Conservation (phyloP, 305 asterid species). For the Andrographis paniculata region DNA sequence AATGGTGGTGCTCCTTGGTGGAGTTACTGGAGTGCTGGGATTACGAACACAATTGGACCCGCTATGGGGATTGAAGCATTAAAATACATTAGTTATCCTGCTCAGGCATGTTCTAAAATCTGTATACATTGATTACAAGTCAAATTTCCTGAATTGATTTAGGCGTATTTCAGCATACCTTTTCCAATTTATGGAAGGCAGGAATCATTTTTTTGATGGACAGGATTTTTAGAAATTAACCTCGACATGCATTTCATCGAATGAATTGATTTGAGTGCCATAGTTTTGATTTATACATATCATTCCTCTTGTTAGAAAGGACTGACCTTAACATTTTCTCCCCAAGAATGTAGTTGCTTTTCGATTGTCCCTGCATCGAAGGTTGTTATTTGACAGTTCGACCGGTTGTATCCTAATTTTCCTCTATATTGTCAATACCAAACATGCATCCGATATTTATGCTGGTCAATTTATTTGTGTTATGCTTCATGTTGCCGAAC, state of each 20-base stretch:
- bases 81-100: conserved; percentile 97
- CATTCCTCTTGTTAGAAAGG: too few species aligned
- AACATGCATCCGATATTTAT: too few species aligned
- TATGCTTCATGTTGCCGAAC: too few species aligned
- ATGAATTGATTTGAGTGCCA: background rate
- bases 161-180: background rate
- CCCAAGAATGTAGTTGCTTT: too few species aligned
- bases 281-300: background rate
- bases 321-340: too few species aligned
- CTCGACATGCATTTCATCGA: background rate
- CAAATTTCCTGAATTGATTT: background rate
- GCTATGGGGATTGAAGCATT: conserved; percentile 99
- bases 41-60: conserved; percentile 90
- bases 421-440: too few species aligned
- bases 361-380: too few species aligned
- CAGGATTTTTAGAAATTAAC: background rate
- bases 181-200: background rate
- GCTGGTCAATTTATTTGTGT: too few species aligned
- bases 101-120: conserved; percentile 49
- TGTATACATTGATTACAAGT: background rate
- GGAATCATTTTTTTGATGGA: background rate
- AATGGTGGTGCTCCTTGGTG: conserved; percentile 91
- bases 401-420: too few species aligned
- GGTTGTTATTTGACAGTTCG: too few species aligned
- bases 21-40: conserved; percentile 99